Evolutionary conservation across 2,329 filamentous ascomycete genomes (phyloP).

Genomic region (Aspergillus carbonarius): DNA sequence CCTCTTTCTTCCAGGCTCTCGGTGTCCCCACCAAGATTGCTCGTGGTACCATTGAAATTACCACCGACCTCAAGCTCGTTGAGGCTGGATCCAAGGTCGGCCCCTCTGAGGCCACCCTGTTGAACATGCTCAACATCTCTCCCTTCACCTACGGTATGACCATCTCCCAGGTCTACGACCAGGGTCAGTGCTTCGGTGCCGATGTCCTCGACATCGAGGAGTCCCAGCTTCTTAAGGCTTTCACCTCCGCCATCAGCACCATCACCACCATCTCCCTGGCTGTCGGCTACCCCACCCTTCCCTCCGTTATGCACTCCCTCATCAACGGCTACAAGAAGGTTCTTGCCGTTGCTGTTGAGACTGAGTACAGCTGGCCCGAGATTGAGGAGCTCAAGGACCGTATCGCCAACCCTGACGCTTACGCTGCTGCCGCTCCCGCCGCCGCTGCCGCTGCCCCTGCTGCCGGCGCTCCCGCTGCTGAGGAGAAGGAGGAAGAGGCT

Average conservation of each 20-base stretch:
- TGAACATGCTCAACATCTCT: conserved; percentile 99
- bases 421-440: conserved; percentile 77
- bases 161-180: conserved; percentile 93
- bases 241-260: conserved; percentile 78
- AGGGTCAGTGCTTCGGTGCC: conserved; percentile 87
- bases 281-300: conserved; percentile 90
- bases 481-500: conserved; percentile 61
- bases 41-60: conserved; percentile 99
- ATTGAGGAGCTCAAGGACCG: conserved; percentile 99
- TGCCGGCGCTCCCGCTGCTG: conserved; percentile 52
- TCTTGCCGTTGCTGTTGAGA: conserved; percentile 77
- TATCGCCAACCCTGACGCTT: conserved; percentile 97
- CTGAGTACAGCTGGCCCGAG: conserved; percentile 90
- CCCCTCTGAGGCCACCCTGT: conserved; percentile 94
- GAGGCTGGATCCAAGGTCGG: conserved; percentile 93
- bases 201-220: conserved; percentile 90
- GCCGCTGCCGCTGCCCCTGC: conserved; percentile 60
- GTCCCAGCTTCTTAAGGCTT: conserved; percentile 83
- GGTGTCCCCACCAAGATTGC: conserved; percentile 99
- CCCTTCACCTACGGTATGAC: conserved; percentile 99
- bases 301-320: conserved; percentile 92
- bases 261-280: conserved; percentile 91
- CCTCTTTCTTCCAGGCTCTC: conserved; percentile 99
- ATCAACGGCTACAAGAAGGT: conserved; percentile 99
- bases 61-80: conserved; percentile 94